Base-by-base conservation (phyloP, 768 basidiomycete genomes). In the Collybia mongolica region DNA sequence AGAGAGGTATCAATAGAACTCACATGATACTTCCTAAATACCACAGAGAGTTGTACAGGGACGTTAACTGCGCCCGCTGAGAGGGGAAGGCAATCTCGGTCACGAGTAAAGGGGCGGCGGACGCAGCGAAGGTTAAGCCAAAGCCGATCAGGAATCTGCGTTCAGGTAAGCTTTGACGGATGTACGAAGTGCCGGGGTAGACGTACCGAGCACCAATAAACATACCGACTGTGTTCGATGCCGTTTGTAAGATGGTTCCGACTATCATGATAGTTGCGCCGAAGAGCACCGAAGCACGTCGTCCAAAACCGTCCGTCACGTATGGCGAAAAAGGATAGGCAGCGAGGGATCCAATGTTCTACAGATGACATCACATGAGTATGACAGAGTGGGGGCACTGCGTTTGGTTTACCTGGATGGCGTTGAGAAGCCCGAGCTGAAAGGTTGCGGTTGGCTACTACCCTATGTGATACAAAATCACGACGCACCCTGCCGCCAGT, bases 21-120 rank as follows among this genome's bases (percentile, higher is more conserved):
- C 56, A 82, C 82, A 88, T 64, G 64, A 88, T 86, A 54, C 82
- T 70, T 49, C 86, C 88, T 36, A 81, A 76, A 65, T 86, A 86
- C 86, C 87, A 88, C 51, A 88, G 77, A 9, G 83, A 79, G 69
- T 88, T 87, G 68, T 85, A 87, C 55, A 82, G 69, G 0, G 85
- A 81, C 14, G 84, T 89, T 38, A 87, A 64, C 44, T 80, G 83
- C 6, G 84, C 83, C 44, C 88, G 85, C 60, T 92, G 85, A 19
- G 77, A 72, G 3, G 88, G 88, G 65, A 83, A 89, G 1, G 88
- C 76, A 11, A 90, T 65, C 66, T 90, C 89, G 26, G 86, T 83
- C 47, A 90, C 82, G 54, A 90, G 62, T 60, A 89, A 72, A 3
- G 88, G 88, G n/a, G 88, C 85, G 28, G 86, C 79, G 53, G 81